These are phyloP conservation scores for Neopestalotiopsis clavispora DNA, from an alignment of 2,329 filamentous ascomycete genomes.

Conservation along the genomic window DNA sequence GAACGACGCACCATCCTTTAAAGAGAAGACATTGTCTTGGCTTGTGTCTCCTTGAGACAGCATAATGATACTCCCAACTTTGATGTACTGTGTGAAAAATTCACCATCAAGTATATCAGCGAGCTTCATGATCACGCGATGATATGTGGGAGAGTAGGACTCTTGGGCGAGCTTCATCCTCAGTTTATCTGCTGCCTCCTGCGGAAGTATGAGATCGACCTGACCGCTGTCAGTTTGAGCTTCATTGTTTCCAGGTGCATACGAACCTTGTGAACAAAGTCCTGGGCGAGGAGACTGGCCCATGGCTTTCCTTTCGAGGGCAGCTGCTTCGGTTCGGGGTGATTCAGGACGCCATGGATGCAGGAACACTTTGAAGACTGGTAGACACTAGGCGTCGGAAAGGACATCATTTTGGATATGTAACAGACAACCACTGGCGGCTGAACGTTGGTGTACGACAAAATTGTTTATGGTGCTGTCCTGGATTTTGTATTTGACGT, in stretches of 20 bases:
- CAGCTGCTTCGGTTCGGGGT: slow-evolving; percentile 72
- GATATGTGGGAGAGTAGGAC: slow-evolving; percentile 55
- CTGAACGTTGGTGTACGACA: not conserved
- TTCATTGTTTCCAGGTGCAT: not conserved
- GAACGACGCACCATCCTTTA: slow-evolving; percentile 65
- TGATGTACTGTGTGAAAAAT: slow-evolving; percentile 87
- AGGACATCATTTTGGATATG: slow-evolving; percentile 47
- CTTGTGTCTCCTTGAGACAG: slow-evolving; percentile 77
- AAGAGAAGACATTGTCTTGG: slow-evolving; percentile 73
- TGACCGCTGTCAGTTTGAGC: slow-evolving; percentile 30
- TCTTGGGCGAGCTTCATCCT: slow-evolving; percentile 53
- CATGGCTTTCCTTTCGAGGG: slow-evolving; percentile 80
- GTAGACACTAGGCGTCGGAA: slow-evolving; percentile 51
- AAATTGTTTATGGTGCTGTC: not conserved
- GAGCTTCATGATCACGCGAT: slow-evolving; percentile 74
- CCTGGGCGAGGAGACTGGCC: slow-evolving; percentile 66
- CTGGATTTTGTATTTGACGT: not conserved
- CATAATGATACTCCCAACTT: slow-evolving; percentile 80
- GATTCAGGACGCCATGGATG: slow-evolving; percentile 69
- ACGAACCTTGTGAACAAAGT: slow-evolving; percentile 71
- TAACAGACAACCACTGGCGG: not conserved
- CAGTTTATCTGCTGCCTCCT: slow-evolving; percentile 61
- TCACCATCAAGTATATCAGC: slow-evolving; percentile 72
- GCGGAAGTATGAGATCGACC: slow-evolving; percentile 76
- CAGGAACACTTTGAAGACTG: slow-evolving; percentile 74